Conservation (phyloP, 768 basidiomycete species). For the Termitomyces titanicus region DNA sequence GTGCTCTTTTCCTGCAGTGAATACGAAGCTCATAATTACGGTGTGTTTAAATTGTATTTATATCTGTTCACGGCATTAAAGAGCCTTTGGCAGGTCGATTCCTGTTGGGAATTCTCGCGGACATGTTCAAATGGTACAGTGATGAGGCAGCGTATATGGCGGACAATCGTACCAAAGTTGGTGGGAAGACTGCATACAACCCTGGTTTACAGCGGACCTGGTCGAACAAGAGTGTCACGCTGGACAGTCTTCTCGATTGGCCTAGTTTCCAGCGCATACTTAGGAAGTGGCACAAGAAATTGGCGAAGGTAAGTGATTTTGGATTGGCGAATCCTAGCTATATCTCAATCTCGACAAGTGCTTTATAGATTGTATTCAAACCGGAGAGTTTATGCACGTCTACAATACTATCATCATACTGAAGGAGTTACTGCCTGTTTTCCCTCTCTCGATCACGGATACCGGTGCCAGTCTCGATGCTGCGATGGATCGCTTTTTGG, state of each 20-base stretch:
- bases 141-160: slow-evolving; percentile 72
- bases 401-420: slow-evolving; percentile 95
- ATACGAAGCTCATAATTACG: slow-evolving; percentile 93
- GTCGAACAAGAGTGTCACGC: slow-evolving; percentile 38
- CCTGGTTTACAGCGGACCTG: slow-evolving; percentile 67
- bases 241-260: slow-evolving; percentile 65
- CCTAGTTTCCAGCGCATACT: slow-evolving; percentile 63
- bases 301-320: slow-evolving; percentile 51
- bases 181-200: slow-evolving; percentile 55
- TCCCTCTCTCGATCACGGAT: slow-evolving; percentile 56
- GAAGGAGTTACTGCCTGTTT: slow-evolving; percentile 86
- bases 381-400: slow-evolving; percentile 94
- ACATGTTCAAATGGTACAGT: slow-evolving; percentile 76
- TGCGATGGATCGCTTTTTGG: slow-evolving; percentile 64
- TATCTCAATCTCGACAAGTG: slow-evolving; percentile 40
- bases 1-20: slow-evolving; percentile 93
- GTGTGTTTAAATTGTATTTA: slow-evolving; percentile 34
- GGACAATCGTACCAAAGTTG: slow-evolving; percentile 63
- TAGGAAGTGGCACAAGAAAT: slow-evolving; percentile 81
- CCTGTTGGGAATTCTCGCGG: slow-evolving; percentile 71
- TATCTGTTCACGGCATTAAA: not conserved
- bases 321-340: not conserved
- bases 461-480: slow-evolving; percentile 52
- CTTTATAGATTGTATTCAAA: slow-evolving; percentile 76
- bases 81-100: slow-evolving; percentile 66